phyloP scores from a whole-genome alignment of 1,284 basidiomycete genomes.

The Cryptococcus hybrid region DNA sequence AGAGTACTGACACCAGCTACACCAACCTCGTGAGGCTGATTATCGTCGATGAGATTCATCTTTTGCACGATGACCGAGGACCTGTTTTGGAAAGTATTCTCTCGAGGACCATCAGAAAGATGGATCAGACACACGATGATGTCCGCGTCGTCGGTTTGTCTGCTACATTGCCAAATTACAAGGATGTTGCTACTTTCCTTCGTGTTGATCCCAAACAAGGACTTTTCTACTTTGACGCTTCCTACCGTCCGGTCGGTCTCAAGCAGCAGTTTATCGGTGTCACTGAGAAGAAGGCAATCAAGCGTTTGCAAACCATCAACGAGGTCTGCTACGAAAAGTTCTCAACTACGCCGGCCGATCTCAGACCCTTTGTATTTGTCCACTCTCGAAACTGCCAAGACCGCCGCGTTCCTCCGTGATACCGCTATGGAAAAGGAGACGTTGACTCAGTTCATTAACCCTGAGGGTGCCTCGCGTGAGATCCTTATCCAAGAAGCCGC shows the following conservation, averaged over 20 bases:
- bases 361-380: constrained; percentile 88
- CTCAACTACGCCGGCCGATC: constrained; percentile 84
- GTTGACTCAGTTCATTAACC: constrained; percentile 90
- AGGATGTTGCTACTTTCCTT: constrained; percentile 96
- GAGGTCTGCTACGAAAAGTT: constrained; percentile 99
- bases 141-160: constrained; percentile 94
- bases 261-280: constrained; percentile 98
- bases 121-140: constrained; percentile 92
- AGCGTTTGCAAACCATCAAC: constrained; percentile 96
- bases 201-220: constrained; percentile 91
- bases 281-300: constrained; percentile 99
- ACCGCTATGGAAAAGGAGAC: constrained; percentile 96
- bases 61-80: constrained; percentile 95
- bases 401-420: constrained; percentile 91
- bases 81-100: constrained; percentile 94
- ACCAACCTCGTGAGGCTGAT: constrained; percentile 95
- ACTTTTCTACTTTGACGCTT: constrained; percentile 94
- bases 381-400: constrained; percentile 97
- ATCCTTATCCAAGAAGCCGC: constrained; percentile 81
- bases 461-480: constrained; percentile 83
- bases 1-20: constrained; percentile 94
- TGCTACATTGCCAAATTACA: constrained; percentile 96
- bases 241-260: constrained; percentile 89
- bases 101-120: constrained; percentile 84
- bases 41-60: constrained; percentile 98